These are phyloP conservation scores for Leccinum variabile DNA, from an alignment of 1,284 basidiomycete species.

Conservation along the genomic window DNA sequence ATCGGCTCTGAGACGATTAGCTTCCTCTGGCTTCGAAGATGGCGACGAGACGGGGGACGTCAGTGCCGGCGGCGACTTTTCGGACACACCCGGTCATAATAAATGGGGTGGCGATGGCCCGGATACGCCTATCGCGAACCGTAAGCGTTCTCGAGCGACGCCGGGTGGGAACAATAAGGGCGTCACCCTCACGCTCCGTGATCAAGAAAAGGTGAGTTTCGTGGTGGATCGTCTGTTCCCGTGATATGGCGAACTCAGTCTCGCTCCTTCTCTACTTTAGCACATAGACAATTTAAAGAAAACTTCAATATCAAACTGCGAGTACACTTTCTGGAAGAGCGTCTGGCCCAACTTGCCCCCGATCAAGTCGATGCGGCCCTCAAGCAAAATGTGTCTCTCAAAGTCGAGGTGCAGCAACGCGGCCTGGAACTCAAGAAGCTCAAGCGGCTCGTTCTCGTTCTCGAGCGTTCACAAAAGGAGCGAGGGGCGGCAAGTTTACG, in stretches of 20 bases:
- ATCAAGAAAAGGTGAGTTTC: conserved; percentile 84
- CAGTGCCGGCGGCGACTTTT: conserved; percentile 38
- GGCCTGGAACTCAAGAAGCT: conserved; percentile 92
- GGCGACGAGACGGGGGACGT: conserved; percentile 41
- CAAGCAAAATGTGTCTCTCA: conserved; percentile 92
- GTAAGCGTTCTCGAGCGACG: conserved; percentile 45
- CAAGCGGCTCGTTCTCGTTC: conserved; percentile 84
- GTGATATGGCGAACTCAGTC: not conserved
- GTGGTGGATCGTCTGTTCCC: not conserved
- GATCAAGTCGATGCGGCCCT: conserved; percentile 90
- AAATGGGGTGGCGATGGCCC: conserved; percentile 48
- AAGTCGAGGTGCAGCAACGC: conserved; percentile 88
- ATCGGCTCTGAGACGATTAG: conserved; percentile 28
- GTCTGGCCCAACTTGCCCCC: conserved; percentile 82
- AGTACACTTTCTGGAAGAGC: conserved; percentile 91
- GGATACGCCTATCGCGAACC: conserved; percentile 48
- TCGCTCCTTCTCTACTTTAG: conserved; percentile 40
- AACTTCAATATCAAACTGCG: conserved; percentile 94
- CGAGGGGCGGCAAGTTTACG: conserved; percentile 42
- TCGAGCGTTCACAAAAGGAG: conserved; percentile 68
- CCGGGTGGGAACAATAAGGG: conserved; percentile 49
- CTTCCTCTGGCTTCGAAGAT: conserved; percentile 35
- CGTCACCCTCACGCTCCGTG: conserved; percentile 78
- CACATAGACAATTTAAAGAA: conserved; percentile 93
- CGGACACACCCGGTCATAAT: conserved; percentile 52